A percentile compares a stretch with the other conserved stretches of the same genome.
Evolutionary conservation across 805 yeast genomes (phyloP).

Genomic region (Candida tibetensis): DNA sequence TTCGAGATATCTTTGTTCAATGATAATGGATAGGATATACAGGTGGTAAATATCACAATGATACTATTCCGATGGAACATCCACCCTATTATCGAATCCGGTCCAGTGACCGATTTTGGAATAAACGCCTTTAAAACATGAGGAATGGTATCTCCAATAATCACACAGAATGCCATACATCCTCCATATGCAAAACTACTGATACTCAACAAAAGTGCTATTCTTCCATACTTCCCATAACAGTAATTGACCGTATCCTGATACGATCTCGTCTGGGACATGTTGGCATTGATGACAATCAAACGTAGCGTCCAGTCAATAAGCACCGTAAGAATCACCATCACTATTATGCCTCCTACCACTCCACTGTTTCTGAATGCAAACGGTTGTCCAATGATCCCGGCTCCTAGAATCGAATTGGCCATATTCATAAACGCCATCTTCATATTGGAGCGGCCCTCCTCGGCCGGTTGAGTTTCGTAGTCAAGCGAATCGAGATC

Average conservation of each 20-base stretch:
- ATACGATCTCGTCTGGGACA: conserved; percentile 73
- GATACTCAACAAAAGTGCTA: conserved; percentile 68
- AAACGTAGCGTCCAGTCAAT: conserved; percentile 86
- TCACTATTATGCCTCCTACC: conserved; percentile 63
- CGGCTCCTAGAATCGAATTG: conserved; percentile 91
- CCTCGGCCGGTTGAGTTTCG: conserved; percentile 11
- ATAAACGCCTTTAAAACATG: conserved; percentile 74
- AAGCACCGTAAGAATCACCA: conserved; percentile 58
- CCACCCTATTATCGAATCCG: conserved; percentile 40
- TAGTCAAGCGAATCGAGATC: conserved; percentile 20
- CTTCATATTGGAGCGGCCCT: conserved; percentile 47
- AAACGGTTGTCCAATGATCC: conserved; percentile 90
- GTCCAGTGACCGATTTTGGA: conserved; percentile 38
- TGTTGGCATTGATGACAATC: conserved; percentile 76
- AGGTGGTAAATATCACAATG: conserved; percentile 64
- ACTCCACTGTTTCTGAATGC: conserved; percentile 83
- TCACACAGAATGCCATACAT: conserved; percentile 87
- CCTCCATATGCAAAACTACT: conserved; percentile 94
- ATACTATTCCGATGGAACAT: conserved; percentile 66
- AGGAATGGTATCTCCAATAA: conserved; percentile 93
- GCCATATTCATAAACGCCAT: conserved; percentile 98
- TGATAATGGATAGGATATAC: conserved; percentile 80
- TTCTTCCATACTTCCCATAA: conserved; percentile 70
- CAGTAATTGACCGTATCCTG: conserved; percentile 82
- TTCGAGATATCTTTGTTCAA: conserved; percentile 77